Evolutionary conservation across 805 yeast species (phyloP), one percentile per base, ranked within the genome.

Genomic region (Candida yuanshanica): DNA sequence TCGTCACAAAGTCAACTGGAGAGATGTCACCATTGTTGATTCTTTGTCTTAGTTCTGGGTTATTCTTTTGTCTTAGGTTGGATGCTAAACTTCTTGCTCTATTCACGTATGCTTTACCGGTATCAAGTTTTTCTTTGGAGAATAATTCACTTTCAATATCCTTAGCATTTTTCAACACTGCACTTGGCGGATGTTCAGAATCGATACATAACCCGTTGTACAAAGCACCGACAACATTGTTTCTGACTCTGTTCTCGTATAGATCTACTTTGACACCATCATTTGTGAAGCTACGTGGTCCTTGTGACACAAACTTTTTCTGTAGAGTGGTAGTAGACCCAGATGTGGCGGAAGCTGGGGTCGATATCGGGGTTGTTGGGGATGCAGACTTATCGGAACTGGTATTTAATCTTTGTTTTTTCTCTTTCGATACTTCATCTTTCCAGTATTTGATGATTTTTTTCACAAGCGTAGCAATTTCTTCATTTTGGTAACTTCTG

Each of bases 191-290:
- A 50, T 74, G 65, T 38, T 62, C 67, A 50, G 95, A 77, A 36
- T 83, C 97, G 38, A 83, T 75, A 22, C 93, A 96, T 52, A 93
- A 69, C 1, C 96, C 95, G 32, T 93, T 86, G 62, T 93, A 93
- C 17, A 88, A 68, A 1, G 95, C 95, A 36, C 77, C 75, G 11
- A 93, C 72, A 20, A 95, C 87, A 38, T 84, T 81, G 62, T 91
- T 90, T 59, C 99, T 77, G 16, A 90, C 82, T 33, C 81, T 64
- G 31, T 27, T 85, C 44, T 78, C 83, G 60, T 90, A 82, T 13
- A 87, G 54, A 12, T 70, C 70, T 4, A 85, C 75, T 45, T 77
- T 75, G 21, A 90, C 77, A 3, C 95, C 95, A 57, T 93, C 99
- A 33, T 81, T 78, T 46, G 78, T 75, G 16, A 89, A 83, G 52